phyloP scores from a whole-genome alignment of 2,329 filamentous ascomycete genomes.

The Raffaelea albimanens region DNA sequence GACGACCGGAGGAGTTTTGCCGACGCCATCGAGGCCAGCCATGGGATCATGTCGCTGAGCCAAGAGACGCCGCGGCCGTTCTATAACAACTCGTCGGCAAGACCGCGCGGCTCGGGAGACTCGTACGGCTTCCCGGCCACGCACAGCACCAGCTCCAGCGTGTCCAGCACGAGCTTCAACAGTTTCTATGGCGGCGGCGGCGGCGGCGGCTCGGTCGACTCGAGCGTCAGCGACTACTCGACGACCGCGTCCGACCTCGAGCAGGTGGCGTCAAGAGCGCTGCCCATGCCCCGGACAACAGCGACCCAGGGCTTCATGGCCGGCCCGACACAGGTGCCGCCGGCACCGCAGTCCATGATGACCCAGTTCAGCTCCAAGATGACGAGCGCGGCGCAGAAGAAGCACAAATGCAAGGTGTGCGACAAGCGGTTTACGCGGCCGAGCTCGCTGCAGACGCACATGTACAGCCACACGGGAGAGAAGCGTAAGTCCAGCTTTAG shows the following conservation, averaged over 20 bases:
- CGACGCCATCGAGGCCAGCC: slow-evolving; percentile 84
- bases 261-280: slow-evolving; percentile 67
- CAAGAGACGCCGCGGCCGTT: slow-evolving; percentile 89
- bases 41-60: slow-evolving; percentile 92
- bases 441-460: slow-evolving; percentile 90
- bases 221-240: slow-evolving; percentile 85
- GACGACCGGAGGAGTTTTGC: slow-evolving; percentile 63
- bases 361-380: slow-evolving; percentile 95
- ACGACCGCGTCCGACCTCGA: slow-evolving; percentile 84
- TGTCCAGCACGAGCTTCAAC: slow-evolving; percentile 74
- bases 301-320: slow-evolving; percentile 52
- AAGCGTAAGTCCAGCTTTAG: slow-evolving; percentile 83
- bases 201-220: slow-evolving; percentile 76
- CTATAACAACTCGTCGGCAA: slow-evolving; percentile 43
- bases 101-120: slow-evolving; percentile 65
- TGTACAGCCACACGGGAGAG: slow-evolving; percentile 96
- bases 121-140: slow-evolving; percentile 79
- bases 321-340: slow-evolving; percentile 34
- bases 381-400: slow-evolving; percentile 92
- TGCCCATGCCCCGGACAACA: slow-evolving; percentile 68
- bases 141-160: slow-evolving; percentile 80
- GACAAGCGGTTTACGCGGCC: slow-evolving; percentile 94
- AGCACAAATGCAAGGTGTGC: slow-evolving; percentile 98
- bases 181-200: slow-evolving; percentile 74
- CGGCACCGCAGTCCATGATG: slow-evolving; percentile 96